Base-by-base conservation (phyloP, 805 yeast genomes). In the Candida ascalaphidarum region DNA sequence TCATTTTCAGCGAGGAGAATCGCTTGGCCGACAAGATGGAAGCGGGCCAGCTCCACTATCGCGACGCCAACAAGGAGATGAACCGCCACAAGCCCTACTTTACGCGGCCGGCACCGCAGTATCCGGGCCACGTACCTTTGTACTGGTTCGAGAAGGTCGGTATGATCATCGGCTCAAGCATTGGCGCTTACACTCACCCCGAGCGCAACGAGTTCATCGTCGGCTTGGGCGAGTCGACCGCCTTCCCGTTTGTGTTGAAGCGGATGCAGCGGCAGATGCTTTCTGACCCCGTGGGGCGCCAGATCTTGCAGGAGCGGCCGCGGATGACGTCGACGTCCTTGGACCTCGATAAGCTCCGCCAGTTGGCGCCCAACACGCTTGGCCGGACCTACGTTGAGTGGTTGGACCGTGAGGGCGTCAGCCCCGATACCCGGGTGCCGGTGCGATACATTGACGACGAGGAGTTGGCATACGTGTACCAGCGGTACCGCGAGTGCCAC, bases 401-500 rank as follows among this genome's bases (percentile, higher is more conserved):
- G 95, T 65, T 86, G 11, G 79, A 78, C 30, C 66, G 74, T 25
- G 96, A 92, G 52, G 86, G 89, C 1, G 95, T 84, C 1, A 77
- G 92, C 3, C 96, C 96, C 2, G 98, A 92, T 49, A 88, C 95
- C 0, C 67, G 98, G 42, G 86, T 80, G 3, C 80, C 85, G 1
- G 97, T 92, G 7, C 74, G 74, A 35, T 92, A 74, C 54, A 84
- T 92, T 23, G 88, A 83, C 37, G 86, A 92, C 48, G 88, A 83
- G 24, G 94, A 85, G 44, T 71, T 84, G 40, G 96, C 96, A 1
- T 92, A 80, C 48, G 80, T 89, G n/a, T 85, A 77, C 63, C 94
- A 85, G 51, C 63, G 98, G 43, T 92, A 89, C 50, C 71, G 98
- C 29, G 97, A 92, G 50, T 88, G 96, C 48, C 98, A 92, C 47